Evolutionary conservation across 805 yeast species (phyloP), one percentile per base, ranked within the genome.

Genomic region (Candida sakaeoensis): DNA sequence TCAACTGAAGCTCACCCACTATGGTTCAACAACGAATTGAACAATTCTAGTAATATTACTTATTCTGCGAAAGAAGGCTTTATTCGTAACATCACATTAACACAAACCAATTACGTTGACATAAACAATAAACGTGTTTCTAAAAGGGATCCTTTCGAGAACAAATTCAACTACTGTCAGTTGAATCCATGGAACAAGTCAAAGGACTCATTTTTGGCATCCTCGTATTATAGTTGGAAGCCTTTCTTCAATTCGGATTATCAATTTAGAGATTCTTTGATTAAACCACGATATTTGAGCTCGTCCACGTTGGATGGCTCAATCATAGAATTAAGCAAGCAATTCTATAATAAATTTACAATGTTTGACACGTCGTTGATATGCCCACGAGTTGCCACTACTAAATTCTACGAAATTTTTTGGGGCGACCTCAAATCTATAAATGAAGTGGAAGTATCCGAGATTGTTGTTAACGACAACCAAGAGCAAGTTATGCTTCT

Each of bases 1-100:
- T 77, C 91, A 9, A 90, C 98, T 0, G 98, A 90, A 53, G 96
- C 90, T 0, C 98, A 90, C 58, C 95, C 95, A 3, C 57, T 89
- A 46, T 87, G 96, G 95, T 68, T 74, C 39, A 76, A 76, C 34
- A 42, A 53, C 31, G 30, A 42, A 23, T 9, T 51, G 40, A 37
- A 39, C 27, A 21, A 30, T 17, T 21, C 34, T 17, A 19, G 22
- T 33, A n/a, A n/a, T n/a, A n/a, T n/a, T n/a, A n/a, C n/a, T n/a
- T n/a, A n/a, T n/a, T n/a, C n/a, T n/a, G n/a, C n/a, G n/a, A n/a
- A n/a, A n/a, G n/a, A n/a, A n/a, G n/a, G n/a, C n/a, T 48, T 45
- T 29, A 39, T 39, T 28, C 42, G 53, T 32, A 57, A 58, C 23
- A 42, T 47, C 4, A 38, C 57, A 0, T 19, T 46, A 9, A 36